Conservation (phyloP, 768 basidiomycete species). For the Mycena rosella region DNA sequence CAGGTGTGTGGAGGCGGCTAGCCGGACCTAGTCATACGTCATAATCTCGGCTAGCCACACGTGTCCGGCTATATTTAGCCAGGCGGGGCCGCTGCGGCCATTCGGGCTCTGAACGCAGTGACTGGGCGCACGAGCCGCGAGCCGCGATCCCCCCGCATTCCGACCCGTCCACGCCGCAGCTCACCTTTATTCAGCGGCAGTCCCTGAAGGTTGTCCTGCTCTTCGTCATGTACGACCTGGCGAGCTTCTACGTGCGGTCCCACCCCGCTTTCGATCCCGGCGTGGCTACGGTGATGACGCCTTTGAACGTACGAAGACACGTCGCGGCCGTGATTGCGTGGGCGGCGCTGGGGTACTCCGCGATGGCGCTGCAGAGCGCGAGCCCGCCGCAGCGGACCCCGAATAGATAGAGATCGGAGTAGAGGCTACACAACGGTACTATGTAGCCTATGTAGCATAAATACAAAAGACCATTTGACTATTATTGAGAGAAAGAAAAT, state of each 20-base stretch:
- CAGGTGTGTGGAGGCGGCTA: too few relatives aligned
- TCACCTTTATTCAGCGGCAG: neutral
- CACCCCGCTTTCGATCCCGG: neutral
- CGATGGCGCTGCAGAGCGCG: slow-evolving; percentile 13
- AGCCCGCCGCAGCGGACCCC: too few relatives aligned
- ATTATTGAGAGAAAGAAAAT: too few relatives aligned
- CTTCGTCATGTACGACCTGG: slow-evolving; percentile 7
- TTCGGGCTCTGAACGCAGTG: too few relatives aligned
- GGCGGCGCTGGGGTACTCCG: slow-evolving; percentile 8
- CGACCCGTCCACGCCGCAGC: neutral
- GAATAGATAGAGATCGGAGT: too few relatives aligned
- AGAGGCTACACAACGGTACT: too few relatives aligned
- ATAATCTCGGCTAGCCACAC: too few relatives aligned
- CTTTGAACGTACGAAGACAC: neutral
- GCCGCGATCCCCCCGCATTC: slow-evolving; percentile 1
- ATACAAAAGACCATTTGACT: too few relatives aligned
- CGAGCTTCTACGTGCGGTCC: neutral
- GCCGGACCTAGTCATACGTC: too few relatives aligned
- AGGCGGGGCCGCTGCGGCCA: too few relatives aligned
- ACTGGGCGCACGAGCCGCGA: neutral
- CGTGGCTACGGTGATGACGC: neutral
- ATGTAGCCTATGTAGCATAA: too few relatives aligned
- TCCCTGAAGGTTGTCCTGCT: neutral
- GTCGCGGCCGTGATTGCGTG: neutral
- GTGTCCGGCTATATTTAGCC: too few relatives aligned